Evolutionary conservation across 2,329 filamentous ascomycete species (phyloP), one percentile per base, ranked within the genome.

Genomic region (Aspergillus vadensis): DNA sequence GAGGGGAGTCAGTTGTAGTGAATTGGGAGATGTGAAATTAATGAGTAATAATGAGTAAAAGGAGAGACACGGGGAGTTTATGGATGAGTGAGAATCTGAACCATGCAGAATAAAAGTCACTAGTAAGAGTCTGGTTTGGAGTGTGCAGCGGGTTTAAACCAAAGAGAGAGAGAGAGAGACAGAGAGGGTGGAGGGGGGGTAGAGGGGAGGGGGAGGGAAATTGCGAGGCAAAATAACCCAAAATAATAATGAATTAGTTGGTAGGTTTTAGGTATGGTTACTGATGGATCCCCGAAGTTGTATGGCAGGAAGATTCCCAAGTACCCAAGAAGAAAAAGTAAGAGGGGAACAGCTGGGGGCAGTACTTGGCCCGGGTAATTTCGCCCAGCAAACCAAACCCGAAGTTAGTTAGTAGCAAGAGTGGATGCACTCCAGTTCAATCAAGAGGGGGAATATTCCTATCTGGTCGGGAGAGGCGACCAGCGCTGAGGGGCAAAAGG

Each of bases 401-500:
- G 27, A 50, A 23, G 12, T 36, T 12, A 36, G 12, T 36, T 10
- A 36, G 2, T 36, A 36, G 12, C 15, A 4, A 36, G 27, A 30
- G 27, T 30, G 27, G 27, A 30, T 30, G 27, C 27, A 30, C 27
- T 30, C 27, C 27, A 30, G 27, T 30, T 30, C 27, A 36, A 5
- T 36, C 32, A 36, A 36, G 32, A 15, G 32, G 10, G 12, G 30
- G 32, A 12, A 15, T 36, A 14, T 17, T 12, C 38, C 19, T 50
- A 53, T 41, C 27, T 23, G 49, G 36, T 17, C 43, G 36, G 60
- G 57, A 49, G 32, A 57, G 60, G 53, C 59, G 53, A 57, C 52
- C 51, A 44, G 21, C 30, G 23, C 39, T 30, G 56, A 62, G 60
- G 57, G 60, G 60, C 60, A 54, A 62, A 55, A 27, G 44, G 44